Conservation (phyloP, 2,329 filamentous ascomycete species). For the Sodiomyces alkalinus region DNA sequence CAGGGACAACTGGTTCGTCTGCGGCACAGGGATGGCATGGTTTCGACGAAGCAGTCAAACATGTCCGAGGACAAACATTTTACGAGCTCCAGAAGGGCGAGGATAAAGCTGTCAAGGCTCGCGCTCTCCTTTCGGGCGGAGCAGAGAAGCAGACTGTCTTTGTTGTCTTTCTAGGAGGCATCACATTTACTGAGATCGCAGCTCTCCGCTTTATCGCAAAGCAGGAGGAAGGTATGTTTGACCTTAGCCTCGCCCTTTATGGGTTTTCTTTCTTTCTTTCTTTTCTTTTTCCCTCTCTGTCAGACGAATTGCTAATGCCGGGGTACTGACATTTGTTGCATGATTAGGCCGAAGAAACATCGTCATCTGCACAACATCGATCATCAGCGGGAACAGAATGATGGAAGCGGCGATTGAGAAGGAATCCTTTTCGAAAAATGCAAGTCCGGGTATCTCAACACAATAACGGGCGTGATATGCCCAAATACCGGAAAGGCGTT, state of each 20-base stretch:
- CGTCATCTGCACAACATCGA: slow-evolving; percentile 81
- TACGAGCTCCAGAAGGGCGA: slow-evolving; percentile 86
- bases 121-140: slow-evolving; percentile 64
- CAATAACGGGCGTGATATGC: neutral
- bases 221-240: slow-evolving; percentile 53
- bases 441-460: neutral
- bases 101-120: slow-evolving; percentile 79
- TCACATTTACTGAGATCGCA: slow-evolving; percentile 92
- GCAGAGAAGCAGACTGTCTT: slow-evolving; percentile 72
- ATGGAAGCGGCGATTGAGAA: slow-evolving; percentile 76
- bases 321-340: neutral
- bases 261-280: slow-evolving; percentile 2
- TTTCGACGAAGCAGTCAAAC: slow-evolving; percentile 84
- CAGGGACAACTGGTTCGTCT: slow-evolving; percentile 24
- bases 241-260: too few species aligned
- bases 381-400: slow-evolving; percentile 79
- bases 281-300: neutral
- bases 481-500: too few species aligned
- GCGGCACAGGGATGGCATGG: slow-evolving; percentile 71
- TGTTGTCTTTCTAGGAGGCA: slow-evolving; percentile 94
- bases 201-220: slow-evolving; percentile 80
- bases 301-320: slow-evolving; percentile 1
- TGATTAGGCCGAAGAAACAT: slow-evolving; percentile 56
- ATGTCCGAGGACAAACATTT: slow-evolving; percentile 76
- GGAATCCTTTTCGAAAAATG: slow-evolving; percentile 38